Percentiles rank a stretch among this genome's conserved stretches.
These are phyloP conservation scores for Blastomyces emzantsi DNA, from an alignment of 2,329 filamentous ascomycete genomes.

Conservation along the genomic window DNA sequence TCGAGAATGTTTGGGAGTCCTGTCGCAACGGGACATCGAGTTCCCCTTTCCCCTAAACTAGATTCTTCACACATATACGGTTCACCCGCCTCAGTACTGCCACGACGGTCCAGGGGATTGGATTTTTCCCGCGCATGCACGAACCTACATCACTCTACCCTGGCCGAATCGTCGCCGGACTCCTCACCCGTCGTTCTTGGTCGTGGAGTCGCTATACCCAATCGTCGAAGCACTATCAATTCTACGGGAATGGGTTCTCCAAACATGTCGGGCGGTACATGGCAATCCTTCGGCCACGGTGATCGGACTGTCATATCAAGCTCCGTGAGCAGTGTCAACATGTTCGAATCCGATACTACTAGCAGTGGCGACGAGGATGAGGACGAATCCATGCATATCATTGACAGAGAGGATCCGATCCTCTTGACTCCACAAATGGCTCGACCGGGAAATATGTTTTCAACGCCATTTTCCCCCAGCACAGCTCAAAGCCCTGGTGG, in stretches of 20 bases:
- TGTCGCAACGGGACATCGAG: conserved; percentile 47
- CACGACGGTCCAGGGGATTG: conserved; percentile 76
- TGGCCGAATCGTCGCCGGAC: conserved; percentile 83
- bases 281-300: conserved; percentile 60
- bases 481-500: conserved; percentile 45
- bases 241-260: conserved; percentile 52
- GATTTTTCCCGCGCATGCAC: conserved; percentile 92
- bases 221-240: conserved; percentile 39
- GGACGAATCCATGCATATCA: conserved; percentile 50
- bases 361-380: conserved; percentile 61
- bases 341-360: conserved; percentile 71
- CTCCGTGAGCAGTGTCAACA: conserved; percentile 70
- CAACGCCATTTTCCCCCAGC: conserved; percentile 40
- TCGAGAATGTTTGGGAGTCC: conserved; percentile 37
- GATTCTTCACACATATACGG: conserved; percentile 78
- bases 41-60: conserved; percentile 74
- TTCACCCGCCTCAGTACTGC: conserved; percentile 78
- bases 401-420: conserved; percentile 67
- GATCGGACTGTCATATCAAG: conserved; percentile 65
- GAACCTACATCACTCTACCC: conserved; percentile 87
- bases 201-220: conserved; percentile 53
- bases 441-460: conserved; percentile 42
- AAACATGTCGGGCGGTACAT: conserved; percentile 51
- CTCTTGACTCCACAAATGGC: conserved; percentile 71
- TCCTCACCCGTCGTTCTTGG: conserved; percentile 78